Conservation (phyloP, 306 rosid species). For the Begonia peltatifolia region DNA sequence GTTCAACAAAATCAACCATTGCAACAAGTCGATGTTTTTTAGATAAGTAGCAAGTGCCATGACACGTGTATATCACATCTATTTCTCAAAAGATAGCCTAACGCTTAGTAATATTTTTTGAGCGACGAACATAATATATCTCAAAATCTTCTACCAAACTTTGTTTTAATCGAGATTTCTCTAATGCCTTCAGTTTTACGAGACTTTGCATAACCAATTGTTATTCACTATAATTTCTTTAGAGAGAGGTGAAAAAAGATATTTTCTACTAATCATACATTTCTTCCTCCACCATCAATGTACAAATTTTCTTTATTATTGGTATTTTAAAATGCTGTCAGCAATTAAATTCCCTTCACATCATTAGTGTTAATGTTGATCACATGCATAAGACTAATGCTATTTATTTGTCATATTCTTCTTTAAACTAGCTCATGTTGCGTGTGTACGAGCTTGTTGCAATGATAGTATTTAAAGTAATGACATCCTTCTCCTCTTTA, state of each 20-base stretch:
- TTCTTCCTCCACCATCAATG: not conserved
- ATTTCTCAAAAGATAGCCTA: not conserved
- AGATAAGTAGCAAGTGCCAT: not conserved
- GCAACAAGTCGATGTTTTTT: not conserved
- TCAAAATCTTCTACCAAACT: not conserved
- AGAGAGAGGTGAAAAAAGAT: not conserved
- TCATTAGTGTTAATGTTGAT: not conserved
- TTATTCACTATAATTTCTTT: not conserved
- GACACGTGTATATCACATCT: not conserved
- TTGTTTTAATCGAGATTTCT: not conserved
- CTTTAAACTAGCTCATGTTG: not conserved
- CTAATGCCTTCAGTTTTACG: not conserved
- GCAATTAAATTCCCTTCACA: not conserved
- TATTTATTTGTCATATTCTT: not conserved
- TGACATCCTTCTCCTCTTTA: not conserved
- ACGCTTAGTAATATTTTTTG: not conserved
- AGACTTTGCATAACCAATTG: not conserved
- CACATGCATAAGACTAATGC: not conserved
- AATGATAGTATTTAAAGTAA: not conserved
- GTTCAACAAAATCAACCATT: not conserved
- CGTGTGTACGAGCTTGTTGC: not conserved
- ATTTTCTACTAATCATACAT: not conserved
- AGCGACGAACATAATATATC: not conserved
- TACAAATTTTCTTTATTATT: too few relatives aligned
- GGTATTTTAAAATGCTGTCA: not conserved